These are phyloP conservation scores for Cryphonectria radicalis DNA, from an alignment of 2,329 filamentous ascomycete genomes.

Conservation along the genomic window DNA sequence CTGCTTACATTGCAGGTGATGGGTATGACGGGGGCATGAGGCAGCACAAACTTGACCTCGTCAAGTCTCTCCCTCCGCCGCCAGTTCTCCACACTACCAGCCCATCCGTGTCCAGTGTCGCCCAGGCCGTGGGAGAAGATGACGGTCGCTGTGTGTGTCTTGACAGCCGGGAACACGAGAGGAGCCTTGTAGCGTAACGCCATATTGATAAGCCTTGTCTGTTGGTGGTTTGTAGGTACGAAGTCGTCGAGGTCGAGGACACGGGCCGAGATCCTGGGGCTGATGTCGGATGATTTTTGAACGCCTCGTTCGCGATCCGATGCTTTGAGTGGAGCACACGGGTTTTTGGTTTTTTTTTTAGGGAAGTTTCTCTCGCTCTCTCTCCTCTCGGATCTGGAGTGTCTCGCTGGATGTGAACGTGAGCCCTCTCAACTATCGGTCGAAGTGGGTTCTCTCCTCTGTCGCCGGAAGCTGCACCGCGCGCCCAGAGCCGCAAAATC, in stretches of 20 bases:
- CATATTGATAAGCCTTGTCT: slow-evolving; percentile 15
- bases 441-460: not conserved
- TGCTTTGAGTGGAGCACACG: not conserved
- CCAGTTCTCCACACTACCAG: slow-evolving; percentile 85
- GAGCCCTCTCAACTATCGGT: not conserved
- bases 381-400: not conserved
- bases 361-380: not conserved
- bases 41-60: slow-evolving; percentile 92
- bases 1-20: slow-evolving; percentile 70
- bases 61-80: slow-evolving; percentile 77
- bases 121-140: slow-evolving; percentile 94
- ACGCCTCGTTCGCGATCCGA: slow-evolving; percentile 1
- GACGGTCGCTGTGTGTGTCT: slow-evolving; percentile 88
- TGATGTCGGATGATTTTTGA: not conserved
- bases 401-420: not conserved
- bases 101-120: slow-evolving; percentile 80
- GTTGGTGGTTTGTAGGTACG: not conserved
- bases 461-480: slow-evolving; percentile 13
- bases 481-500: slow-evolving; percentile 3
- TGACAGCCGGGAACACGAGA: slow-evolving; percentile 77
- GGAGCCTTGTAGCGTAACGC: slow-evolving; percentile 47
- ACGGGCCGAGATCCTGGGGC: slow-evolving; percentile 2
- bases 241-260: not conserved
- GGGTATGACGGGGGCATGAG: slow-evolving; percentile 84
- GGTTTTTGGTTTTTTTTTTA: too few species aligned